These are phyloP conservation scores for Cavenderia fasciculata DNA, from an alignment of 78 protist genomes.

Conservation along the genomic window DNA sequence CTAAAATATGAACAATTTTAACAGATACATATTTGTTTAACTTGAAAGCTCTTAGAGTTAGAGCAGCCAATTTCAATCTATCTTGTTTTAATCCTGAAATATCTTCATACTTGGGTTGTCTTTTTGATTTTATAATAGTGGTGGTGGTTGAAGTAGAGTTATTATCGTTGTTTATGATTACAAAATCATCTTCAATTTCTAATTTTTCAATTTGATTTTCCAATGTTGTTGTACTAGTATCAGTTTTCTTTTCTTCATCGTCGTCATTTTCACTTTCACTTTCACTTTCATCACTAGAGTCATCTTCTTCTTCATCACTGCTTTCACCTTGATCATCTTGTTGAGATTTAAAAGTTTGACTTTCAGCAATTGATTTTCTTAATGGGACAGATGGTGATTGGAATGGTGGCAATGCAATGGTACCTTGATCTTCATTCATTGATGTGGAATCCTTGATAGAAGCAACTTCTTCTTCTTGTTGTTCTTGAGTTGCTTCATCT, in stretches of 20 bases:
- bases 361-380: background rate
- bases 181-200: background rate
- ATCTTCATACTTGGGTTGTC: too few relatives aligned
- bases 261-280: background rate
- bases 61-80: too few relatives aligned
- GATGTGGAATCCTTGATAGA: conserved; percentile 22
- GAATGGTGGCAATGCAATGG: background rate
- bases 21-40: conserved; percentile 21
- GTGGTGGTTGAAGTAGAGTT: background rate
- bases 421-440: conserved; percentile 46
- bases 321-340: conserved; percentile 8
- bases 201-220: background rate
- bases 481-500: conserved; percentile 28
- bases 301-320: background rate
- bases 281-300: background rate
- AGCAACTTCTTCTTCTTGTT: conserved; percentile 6
- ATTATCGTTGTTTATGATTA: conserved; percentile 2
- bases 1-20: conserved; percentile 55
- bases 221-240: background rate
- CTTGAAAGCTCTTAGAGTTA: conserved; percentile 25
- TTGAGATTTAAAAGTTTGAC: conserved; percentile 10
- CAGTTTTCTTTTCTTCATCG: background rate
- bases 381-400: background rate
- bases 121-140: background rate
- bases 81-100: too few relatives aligned